phyloP scores from a whole-genome alignment of 164 flowering plant species.

The Stephania cephalantha region DNA sequence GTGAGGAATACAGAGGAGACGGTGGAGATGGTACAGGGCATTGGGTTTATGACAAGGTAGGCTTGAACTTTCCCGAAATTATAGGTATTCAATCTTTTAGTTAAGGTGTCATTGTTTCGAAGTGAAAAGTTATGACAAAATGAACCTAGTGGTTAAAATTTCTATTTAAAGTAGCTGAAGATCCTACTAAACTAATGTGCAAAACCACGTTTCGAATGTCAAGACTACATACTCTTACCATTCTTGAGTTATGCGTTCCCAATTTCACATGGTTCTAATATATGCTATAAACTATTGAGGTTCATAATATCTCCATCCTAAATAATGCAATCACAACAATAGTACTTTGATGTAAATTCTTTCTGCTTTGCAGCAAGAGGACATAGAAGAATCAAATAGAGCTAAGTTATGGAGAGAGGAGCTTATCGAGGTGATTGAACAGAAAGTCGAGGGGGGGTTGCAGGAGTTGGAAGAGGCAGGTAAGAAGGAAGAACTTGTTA shows the following conservation, averaged over 20 bases:
- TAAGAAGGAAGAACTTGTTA: slow-evolving; percentile 35
- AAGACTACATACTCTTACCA: too few relatives aligned
- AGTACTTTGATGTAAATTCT: too few relatives aligned
- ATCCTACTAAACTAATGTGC: too few relatives aligned
- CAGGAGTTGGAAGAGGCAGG: slow-evolving; percentile 75
- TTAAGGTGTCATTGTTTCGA: too few relatives aligned
- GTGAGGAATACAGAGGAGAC: slow-evolving; percentile 69
- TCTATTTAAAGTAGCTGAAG: too few relatives aligned
- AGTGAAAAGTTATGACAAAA: neutral
- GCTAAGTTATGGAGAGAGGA: slow-evolving; percentile 80
- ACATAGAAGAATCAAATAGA: slow-evolving; percentile 64
- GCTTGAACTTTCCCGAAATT: neutral
- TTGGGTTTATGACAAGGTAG: slow-evolving; percentile 88
- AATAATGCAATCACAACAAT: too few relatives aligned
- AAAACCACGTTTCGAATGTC: too few relatives aligned
- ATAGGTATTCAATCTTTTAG: neutral
- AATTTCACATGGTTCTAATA: too few relatives aligned
- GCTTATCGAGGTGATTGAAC: slow-evolving; percentile 83
- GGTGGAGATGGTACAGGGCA: slow-evolving; percentile 95
- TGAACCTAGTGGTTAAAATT: neutral
- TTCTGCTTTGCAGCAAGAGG: slow-evolving; percentile 62
- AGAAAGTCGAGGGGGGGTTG: slow-evolving; percentile 74
- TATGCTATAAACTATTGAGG: too few relatives aligned
- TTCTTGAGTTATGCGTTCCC: too few relatives aligned
- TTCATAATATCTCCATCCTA: too few relatives aligned